Evolutionary conservation across 1,284 basidiomycete species (phyloP), one percentile per base, ranked within the genome.

Genomic region (Erythrobasidium hasegawianum): DNA sequence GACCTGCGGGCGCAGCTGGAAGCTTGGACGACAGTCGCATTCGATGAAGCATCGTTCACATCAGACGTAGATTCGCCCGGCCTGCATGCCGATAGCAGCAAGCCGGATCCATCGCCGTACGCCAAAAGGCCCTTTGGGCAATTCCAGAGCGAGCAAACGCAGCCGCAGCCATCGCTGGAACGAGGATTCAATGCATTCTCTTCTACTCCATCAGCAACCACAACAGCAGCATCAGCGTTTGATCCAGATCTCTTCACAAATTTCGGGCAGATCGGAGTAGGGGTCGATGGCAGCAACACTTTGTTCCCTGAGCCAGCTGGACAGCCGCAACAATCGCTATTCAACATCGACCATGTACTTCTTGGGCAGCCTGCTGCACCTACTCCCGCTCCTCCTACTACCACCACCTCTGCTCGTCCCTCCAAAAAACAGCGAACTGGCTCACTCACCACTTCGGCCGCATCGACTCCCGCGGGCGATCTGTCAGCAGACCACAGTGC

Each of bases 11-110:
- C 87, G 1, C 87, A 90, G 75, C 85, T 90, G 67, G 87, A 88
- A 76, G 80, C 89, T 56, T 91, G 89, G 89, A 87, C 88, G 9
- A 87, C 87, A 76, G 81, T 90, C 69, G 79, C 84, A 14, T 91
- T 91, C 77, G 84, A 88, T 67, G 84, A 84, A 0, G 87, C 89
- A 74, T 87, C 88, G 66, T 83, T 85, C 53, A 68, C 22, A 16
- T 68, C 59, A 10, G 59, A 52, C 55, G 60, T 60, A 18, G 58
- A 55, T 47, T 43, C 50, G 16, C 39, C 57, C 11, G 53, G 54
- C 38, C n/a, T 22, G 10, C 33, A 5, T n/a, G 53, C 45, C 20
- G 61, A 64, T n/a, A n/a, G n/a, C 41, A 33, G 13, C 24, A 65
- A 65, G 47, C 45, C 53, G 38, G 62, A 65, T 22, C 62, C 62